Evolutionary conservation across 2,329 filamentous ascomycete species (phyloP).

Genomic region (Aspergillus transmontanensis): DNA sequence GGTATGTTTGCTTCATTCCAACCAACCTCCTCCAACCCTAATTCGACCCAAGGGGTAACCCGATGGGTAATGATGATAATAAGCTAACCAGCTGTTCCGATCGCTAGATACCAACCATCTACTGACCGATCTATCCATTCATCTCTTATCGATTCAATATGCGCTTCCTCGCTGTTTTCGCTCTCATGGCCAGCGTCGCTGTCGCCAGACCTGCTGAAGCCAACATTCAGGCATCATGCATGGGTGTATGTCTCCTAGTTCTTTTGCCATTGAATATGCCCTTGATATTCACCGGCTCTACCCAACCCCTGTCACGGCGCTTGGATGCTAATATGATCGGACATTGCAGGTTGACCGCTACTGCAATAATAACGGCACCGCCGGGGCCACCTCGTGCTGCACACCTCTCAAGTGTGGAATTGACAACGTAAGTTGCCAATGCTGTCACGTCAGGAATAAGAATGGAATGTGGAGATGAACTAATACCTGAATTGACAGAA

Average conservation of each 20-base stretch:
- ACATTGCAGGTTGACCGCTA: background rate
- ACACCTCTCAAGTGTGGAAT: background rate
- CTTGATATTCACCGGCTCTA: background rate
- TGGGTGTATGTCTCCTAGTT: conserved; percentile 9
- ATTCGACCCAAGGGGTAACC: background rate
- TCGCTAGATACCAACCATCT: background rate
- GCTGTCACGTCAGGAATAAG: background rate
- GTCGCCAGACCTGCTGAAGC: conserved; percentile 12
- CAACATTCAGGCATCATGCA: conserved; percentile 7
- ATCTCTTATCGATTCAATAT: conserved; percentile 5
- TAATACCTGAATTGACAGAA: background rate
- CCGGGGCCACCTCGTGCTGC: background rate
- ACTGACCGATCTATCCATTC: background rate
- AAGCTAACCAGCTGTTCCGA: background rate
- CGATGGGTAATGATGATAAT: background rate
- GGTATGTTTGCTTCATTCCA: background rate
- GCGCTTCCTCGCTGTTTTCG: conserved; percentile 16
- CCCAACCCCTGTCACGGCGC: background rate
- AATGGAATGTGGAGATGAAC: background rate
- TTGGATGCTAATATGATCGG: background rate
- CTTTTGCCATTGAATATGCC: background rate
- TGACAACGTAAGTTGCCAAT: background rate
- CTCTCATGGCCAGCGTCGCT: conserved; percentile 9
- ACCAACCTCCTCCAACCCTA: background rate
- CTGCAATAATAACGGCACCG: background rate